Base-by-base conservation (phyloP, 208 protist species). In the Leishmania braziliensis region DNA sequence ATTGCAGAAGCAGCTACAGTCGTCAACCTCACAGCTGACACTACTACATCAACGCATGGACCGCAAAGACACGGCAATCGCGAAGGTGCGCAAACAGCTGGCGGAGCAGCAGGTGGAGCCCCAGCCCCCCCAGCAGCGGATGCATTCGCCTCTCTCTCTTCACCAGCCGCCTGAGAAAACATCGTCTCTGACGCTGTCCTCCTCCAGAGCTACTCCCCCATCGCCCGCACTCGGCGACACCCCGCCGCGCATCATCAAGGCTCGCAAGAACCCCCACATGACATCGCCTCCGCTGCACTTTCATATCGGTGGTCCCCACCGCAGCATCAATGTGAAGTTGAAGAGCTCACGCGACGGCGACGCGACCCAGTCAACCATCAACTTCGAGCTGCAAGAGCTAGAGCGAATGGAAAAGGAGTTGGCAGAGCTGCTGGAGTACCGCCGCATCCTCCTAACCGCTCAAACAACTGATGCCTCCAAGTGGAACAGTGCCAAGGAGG, bases 331-430 rank as follows among this genome's bases (percentile, higher is more conserved):
- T 46, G 43, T 6, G 43, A 46, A 46, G 4, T 46, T 36, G 26
- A 23, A 29, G n/a, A 75, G 48, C 46, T 56, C 70, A 36, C 26
- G 20, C 14, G 33, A 33, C 5, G 62, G 29, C 16, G 66, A 26
- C 46, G 81, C 56, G 6, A 66, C 83, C 0, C 91, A 93, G 78
- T 75, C 75, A 8, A 75, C 89, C 36, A 93, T 95, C 74, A 72
- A 95, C 72, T 50, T 79, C 14, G 90, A 91, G 84, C 69, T 95
- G 75, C 56, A 62, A 66, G 78, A 78, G 3, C 77, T 95, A 18
- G 87, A 88, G 73, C 78, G 74, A 10, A 77, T 95, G 56, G 91
- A 95, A 70, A 88, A 82, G 71, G 91, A 95, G 65, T 51, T 97
- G 77, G 84, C 79, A 23, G 91, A 95, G 78, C 80, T 95, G 51